A percentile compares a stretch with the other conserved stretches of the same genome.
phyloP scores from a whole-genome alignment of 2,329 filamentous ascomycete species.

The Beauveria bassiana region DNA sequence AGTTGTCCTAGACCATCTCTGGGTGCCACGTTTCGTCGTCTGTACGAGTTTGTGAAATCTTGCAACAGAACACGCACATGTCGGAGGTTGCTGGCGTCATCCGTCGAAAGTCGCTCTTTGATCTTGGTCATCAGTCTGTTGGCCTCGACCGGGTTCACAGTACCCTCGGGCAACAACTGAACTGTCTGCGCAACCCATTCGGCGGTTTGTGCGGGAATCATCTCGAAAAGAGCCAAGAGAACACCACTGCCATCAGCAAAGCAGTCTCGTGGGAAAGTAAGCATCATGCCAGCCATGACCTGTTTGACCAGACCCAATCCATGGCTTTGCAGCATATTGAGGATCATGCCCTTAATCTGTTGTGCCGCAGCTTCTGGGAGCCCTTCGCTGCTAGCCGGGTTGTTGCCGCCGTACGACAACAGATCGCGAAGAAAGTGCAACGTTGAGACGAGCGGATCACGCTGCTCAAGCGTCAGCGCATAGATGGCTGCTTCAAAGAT shows the following conservation, averaged over 20 bases:
- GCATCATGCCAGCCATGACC: conserved; percentile 97
- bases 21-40: conserved; percentile 89
- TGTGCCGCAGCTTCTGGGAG: conserved; percentile 52
- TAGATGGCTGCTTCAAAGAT: conserved; percentile 85
- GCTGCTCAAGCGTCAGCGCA: conserved; percentile 79
- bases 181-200: conserved; percentile 80
- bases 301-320: conserved; percentile 79
- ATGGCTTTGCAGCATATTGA: conserved; percentile 59
- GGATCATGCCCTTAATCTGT: conserved; percentile 66
- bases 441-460: conserved; percentile 83
- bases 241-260: conserved; percentile 92
- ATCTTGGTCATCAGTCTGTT: conserved; percentile 76
- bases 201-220: conserved; percentile 72
- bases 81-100: conserved; percentile 53
- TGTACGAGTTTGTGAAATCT: conserved; percentile 94
- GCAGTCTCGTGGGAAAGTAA: conserved; percentile 91
- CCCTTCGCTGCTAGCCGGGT: conserved; percentile 55
- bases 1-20: conserved; percentile 81
- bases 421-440: conserved; percentile 91
- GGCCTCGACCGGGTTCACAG: conserved; percentile 70
- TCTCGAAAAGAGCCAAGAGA: conserved; percentile 80
- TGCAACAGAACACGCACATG: conserved; percentile 82
- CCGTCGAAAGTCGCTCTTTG: conserved; percentile 63
- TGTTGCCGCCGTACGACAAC: conserved; percentile 76
- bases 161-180: conserved; percentile 73